Evolutionary conservation across 306 rosid species (phyloP), one percentile per base, ranked within the genome.

Genomic region (Oxytropis ochrocephala): DNA sequence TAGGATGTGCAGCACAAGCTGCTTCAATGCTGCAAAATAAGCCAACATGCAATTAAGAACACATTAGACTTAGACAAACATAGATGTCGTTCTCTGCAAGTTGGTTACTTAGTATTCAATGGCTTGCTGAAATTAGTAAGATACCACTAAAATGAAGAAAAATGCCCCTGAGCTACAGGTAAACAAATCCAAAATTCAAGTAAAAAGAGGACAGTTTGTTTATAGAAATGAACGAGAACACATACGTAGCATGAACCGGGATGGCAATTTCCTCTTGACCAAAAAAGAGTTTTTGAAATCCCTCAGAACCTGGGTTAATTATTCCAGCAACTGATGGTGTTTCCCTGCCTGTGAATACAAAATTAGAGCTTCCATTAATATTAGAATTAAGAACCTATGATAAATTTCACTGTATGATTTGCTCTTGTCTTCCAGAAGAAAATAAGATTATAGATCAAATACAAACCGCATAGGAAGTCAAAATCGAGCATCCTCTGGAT

Each of bases 281-380:
- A 27, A 95, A 95, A 79, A 95, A 91, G 33, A 91, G 96, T 79
- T 95, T 95, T 81, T 95, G 99, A 66, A 95, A 95, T 81, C 99
- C 99, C 79, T 95, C 99, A 6, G 96, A 73, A 66, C 99, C 99
- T 10, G 96, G 99, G 57, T 87, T 95, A 71, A 95, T 95, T 63
- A 95, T 95, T 75, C 97, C 99, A 57, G 99, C 99, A 75, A 95
- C 97, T 13, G 99, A 91, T 51, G 99, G 99, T 18, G 97, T 91
- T 74, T 95, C 99, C 79, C 97, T 85, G 57, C 97, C 99, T 95
- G 39, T 19, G 61, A 52, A 71, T 18, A 81, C 76, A 77, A 70
- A 71, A 75, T 74, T 48, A 32, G 32, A 66, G 61, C 32, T 57
- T 50, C 36, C 58, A 57, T 75, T 73, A 68, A 14, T 38, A 72